A percentile compares a stretch with the other conserved stretches of the same genome.
Conservation (phyloP, 108 stramenopile species). For the Conticribra guillardii region DNA sequence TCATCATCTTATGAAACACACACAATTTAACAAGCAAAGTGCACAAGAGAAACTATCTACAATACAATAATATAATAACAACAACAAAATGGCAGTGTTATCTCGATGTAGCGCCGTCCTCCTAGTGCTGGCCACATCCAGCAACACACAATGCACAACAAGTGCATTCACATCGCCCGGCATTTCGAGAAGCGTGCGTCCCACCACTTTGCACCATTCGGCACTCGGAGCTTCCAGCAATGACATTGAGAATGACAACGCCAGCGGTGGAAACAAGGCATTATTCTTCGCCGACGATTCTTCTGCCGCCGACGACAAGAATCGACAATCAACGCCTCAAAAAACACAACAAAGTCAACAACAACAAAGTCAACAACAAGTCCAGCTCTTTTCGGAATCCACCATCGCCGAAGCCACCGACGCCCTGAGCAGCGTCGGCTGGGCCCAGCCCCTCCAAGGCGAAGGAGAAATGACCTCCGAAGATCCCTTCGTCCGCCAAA, state of each 20-base stretch:
- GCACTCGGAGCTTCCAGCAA: neutral
- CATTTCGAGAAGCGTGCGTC: too few relatives aligned
- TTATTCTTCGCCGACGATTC: neutral
- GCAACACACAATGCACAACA: too few relatives aligned
- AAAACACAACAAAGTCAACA: slow-evolving; percentile 3
- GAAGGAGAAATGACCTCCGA: slow-evolving; percentile 69
- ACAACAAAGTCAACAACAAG: neutral
- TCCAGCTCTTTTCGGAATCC: slow-evolving; percentile 21
- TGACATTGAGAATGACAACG: neutral
- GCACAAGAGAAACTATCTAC: too few relatives aligned
- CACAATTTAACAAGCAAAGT: too few relatives aligned
- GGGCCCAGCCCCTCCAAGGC: slow-evolving; percentile 32
- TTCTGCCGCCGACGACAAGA: slow-evolving; percentile 6
- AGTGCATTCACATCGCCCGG: too few relatives aligned
- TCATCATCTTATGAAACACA: too few relatives aligned
- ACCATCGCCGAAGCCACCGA: slow-evolving; percentile 64
- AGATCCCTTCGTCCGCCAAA: slow-evolving; percentile 77
- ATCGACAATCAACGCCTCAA: slow-evolving; percentile 5
- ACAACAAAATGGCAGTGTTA: too few relatives aligned
- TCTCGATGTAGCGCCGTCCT: too few relatives aligned
- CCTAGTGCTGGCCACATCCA: too few relatives aligned
- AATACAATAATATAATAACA: too few relatives aligned
- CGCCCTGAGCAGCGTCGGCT: slow-evolving; percentile 71
- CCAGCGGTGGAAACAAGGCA: neutral
- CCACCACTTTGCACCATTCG: too few relatives aligned